Evolutionary conservation across 352 stramenopile species (phyloP).

Genomic region (Globisporangium uncinulatum): DNA sequence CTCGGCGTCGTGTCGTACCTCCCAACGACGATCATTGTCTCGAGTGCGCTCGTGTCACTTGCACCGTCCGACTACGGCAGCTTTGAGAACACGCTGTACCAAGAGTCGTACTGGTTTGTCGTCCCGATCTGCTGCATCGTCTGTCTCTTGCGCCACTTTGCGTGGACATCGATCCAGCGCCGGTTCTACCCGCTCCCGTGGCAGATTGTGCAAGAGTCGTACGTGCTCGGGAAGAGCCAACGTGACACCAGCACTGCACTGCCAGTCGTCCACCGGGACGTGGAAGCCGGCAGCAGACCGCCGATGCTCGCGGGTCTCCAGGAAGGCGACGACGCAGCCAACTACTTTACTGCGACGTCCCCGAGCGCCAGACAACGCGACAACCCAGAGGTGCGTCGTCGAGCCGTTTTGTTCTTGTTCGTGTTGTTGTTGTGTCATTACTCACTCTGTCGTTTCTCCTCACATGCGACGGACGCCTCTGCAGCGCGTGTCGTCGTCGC

Average conservation of each 20-base stretch:
- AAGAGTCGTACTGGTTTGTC: constrained; percentile 69
- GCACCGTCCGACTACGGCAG: constrained; percentile 67
- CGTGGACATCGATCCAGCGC: constrained; percentile 67
- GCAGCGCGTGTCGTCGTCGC: constrained; percentile 8
- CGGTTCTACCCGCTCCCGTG: constrained; percentile 69
- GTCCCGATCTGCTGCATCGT: constrained; percentile 50
- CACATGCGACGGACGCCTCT: constrained; percentile 4
- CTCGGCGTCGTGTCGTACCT: constrained; percentile 64
- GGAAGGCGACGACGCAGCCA: constrained; percentile 22
- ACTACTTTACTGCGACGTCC: constrained; percentile 39
- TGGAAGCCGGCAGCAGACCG: constrained; percentile 37
- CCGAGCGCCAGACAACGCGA: constrained; percentile 1
- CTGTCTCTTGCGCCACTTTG: constrained; percentile 57
- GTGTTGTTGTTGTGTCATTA: too few species aligned
- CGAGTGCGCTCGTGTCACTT: constrained; percentile 56
- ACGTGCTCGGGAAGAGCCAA: constrained; percentile 28
- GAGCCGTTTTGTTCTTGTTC: not conserved
- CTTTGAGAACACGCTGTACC: constrained; percentile 63
- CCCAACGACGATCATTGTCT: constrained; percentile 50
- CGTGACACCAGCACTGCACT: constrained; percentile 1
- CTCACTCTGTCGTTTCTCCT: constrained; percentile 1
- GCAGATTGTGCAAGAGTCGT: constrained; percentile 81
- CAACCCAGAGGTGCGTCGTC: constrained; percentile 8
- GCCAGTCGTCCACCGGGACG: constrained; percentile 30
- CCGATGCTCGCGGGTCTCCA: constrained; percentile 32